phyloP scores from a whole-genome alignment of 129 eudicot genomes.

The Heracleum sosnowskyi region DNA sequence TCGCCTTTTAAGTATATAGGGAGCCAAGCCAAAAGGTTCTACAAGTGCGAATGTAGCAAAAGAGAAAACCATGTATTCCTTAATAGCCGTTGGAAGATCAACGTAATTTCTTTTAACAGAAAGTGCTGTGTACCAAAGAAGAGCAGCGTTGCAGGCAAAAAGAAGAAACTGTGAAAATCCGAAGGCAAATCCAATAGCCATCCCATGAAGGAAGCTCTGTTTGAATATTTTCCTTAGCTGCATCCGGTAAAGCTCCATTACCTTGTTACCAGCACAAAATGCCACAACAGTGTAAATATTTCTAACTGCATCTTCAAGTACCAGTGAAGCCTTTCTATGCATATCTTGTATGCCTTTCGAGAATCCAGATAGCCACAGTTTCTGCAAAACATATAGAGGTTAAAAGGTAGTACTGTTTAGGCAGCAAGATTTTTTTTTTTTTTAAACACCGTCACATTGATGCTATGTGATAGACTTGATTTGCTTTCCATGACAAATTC shows the following conservation, averaged over 20 bases:
- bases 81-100: constrained; percentile 26
- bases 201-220: constrained; percentile 29
- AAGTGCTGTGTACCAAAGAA: constrained; percentile 24
- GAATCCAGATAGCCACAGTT: constrained; percentile 96
- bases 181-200: constrained; percentile 31
- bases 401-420: neutral
- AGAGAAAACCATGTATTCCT: constrained; percentile 35
- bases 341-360: constrained; percentile 96
- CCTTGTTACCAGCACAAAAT: constrained; percentile 63
- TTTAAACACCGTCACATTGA: neutral
- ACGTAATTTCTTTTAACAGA: constrained; percentile 10
- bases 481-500: neutral
- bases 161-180: constrained; percentile 32
- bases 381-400: constrained; percentile 33
- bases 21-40: constrained; percentile 78
- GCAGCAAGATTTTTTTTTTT: neutral
- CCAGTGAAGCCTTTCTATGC: constrained; percentile 96
- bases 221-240: constrained; percentile 23
- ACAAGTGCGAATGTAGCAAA: constrained; percentile 31
- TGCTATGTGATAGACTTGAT: neutral
- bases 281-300: constrained; percentile 62
- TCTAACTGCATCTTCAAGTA: constrained; percentile 92
- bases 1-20: constrained; percentile 85
- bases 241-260: constrained; percentile 82
- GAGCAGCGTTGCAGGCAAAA: constrained; percentile 29